phyloP scores from a whole-genome alignment of 352 stramenopile genomes.

The Globisporangium irregulare region DNA sequence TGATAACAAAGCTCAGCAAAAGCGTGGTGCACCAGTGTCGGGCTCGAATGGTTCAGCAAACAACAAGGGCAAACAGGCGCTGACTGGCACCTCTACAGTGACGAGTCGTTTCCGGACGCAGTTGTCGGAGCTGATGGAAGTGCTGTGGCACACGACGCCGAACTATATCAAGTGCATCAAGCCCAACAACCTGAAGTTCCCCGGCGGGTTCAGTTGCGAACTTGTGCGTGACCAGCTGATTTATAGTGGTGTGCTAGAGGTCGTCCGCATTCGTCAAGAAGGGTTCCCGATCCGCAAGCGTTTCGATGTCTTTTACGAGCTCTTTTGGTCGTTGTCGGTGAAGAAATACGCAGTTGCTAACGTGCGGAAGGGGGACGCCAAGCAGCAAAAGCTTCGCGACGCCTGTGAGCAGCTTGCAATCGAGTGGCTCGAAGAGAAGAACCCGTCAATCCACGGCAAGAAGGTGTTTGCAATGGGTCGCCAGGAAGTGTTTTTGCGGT shows the following conservation, averaged over 20 bases:
- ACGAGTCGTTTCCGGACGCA: conserved; percentile 80
- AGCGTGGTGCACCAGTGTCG: conserved; percentile 15
- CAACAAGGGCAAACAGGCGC: conserved; percentile 36
- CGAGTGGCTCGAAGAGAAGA: conserved; percentile 39
- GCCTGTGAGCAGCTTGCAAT: conserved; percentile 49
- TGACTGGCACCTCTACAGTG: conserved; percentile 65
- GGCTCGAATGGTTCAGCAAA: neutral
- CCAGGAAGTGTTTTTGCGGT: conserved; percentile 74
- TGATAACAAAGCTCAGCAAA: conserved; percentile 11
- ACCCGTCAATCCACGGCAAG: conserved; percentile 20
- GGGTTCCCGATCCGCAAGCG: conserved; percentile 87
- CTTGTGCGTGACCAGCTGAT: conserved; percentile 88
- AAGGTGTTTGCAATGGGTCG: conserved; percentile 63
- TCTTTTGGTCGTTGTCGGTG: conserved; percentile 57
- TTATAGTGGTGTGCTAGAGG: conserved; percentile 92
- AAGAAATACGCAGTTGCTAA: conserved; percentile 16
- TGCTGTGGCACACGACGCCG: conserved; percentile 84
- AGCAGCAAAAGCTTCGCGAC: conserved; percentile 18
- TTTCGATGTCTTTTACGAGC: conserved; percentile 72
- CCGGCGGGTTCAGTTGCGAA: conserved; percentile 85
- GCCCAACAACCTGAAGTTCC: conserved; percentile 92
- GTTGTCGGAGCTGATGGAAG: conserved; percentile 76
- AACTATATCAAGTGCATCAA: conserved; percentile 96
- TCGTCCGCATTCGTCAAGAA: conserved; percentile 90
- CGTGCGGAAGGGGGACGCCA: conserved; percentile 20